phyloP scores from a whole-genome alignment of 2,329 filamentous ascomycete genomes.

The Alternaria incomplexa region DNA sequence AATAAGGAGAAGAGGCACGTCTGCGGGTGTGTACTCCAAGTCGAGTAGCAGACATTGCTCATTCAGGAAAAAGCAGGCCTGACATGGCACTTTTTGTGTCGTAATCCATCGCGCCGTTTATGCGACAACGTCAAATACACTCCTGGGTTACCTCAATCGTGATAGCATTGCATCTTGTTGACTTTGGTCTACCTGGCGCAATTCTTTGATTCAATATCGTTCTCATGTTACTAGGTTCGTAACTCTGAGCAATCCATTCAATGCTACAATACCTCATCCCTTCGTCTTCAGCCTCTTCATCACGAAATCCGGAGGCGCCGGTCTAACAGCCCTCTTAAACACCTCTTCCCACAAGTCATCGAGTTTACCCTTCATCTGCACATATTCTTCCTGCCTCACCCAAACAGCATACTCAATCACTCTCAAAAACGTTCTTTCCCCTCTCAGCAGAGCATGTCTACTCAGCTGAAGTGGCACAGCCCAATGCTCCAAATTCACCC shows the following conservation, averaged over 20 bases:
- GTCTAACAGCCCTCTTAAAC: neutral
- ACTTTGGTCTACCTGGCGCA: neutral
- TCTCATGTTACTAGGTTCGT: neutral
- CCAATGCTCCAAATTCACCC: neutral
- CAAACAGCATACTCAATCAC: neutral
- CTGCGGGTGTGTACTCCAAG: neutral
- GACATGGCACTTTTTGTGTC: neutral
- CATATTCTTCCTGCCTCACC: neutral
- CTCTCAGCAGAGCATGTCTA: neutral
- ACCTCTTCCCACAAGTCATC: neutral
- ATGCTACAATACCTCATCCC: neutral
- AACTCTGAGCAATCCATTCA: neutral
- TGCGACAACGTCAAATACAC: neutral
- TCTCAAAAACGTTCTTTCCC: neutral
- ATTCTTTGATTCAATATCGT: constrained; percentile 21
- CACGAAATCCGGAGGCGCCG: neutral
- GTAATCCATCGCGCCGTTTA: neutral
- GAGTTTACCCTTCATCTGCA: neutral
- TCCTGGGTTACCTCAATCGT: neutral
- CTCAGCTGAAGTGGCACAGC: neutral
- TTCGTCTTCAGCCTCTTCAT: neutral
- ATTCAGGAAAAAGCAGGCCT: neutral
- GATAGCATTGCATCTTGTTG: neutral
- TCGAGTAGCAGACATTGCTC: neutral
- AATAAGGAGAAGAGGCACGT: neutral